Percentiles rank a stretch among this genome's conserved stretches.
Evolutionary conservation across 2,329 filamentous ascomycete genomes (phyloP).

Genomic region (Colletotrichum costaricense): DNA sequence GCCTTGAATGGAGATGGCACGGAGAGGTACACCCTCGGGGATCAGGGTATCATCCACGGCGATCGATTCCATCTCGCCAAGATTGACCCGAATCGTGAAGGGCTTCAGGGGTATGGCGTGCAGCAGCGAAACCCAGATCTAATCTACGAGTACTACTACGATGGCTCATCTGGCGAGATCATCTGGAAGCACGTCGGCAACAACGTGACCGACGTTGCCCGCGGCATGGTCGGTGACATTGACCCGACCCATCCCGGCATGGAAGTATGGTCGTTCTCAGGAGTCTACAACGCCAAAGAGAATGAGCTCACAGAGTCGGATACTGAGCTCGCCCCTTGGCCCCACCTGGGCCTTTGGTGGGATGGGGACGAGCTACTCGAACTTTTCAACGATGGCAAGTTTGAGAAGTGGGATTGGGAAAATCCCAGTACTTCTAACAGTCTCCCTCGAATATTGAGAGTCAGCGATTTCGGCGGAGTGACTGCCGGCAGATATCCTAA

Average conservation of each 20-base stretch:
- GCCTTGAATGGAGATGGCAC: constrained; percentile 39
- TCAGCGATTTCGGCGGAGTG: constrained; percentile 21
- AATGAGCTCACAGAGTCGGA: constrained; percentile 20
- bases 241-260: constrained; percentile 37
- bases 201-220: constrained; percentile 25
- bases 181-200: constrained; percentile 37
- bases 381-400: constrained; percentile 40
- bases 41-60: constrained; percentile 37
- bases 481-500: constrained; percentile 28
- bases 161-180: constrained; percentile 33
- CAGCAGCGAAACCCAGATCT: constrained; percentile 37
- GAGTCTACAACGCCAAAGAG: constrained; percentile 37
- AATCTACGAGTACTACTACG: constrained; percentile 41
- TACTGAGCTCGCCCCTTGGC: constrained; percentile 14
- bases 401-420: constrained; percentile 39
- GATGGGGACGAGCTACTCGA: constrained; percentile 37
- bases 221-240: constrained; percentile 39
- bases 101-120: constrained; percentile 38
- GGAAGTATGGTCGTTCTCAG: constrained; percentile 39
- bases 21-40: constrained; percentile 35
- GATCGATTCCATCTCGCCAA: constrained; percentile 40
- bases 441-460: constrained; percentile 4
- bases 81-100: constrained; percentile 37
- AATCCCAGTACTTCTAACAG: neutral
- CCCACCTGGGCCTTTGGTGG: constrained; percentile 33